Base-by-base conservation (phyloP, 2,329 filamentous ascomycete species). In the Raffaelea ambrosiae region DNA sequence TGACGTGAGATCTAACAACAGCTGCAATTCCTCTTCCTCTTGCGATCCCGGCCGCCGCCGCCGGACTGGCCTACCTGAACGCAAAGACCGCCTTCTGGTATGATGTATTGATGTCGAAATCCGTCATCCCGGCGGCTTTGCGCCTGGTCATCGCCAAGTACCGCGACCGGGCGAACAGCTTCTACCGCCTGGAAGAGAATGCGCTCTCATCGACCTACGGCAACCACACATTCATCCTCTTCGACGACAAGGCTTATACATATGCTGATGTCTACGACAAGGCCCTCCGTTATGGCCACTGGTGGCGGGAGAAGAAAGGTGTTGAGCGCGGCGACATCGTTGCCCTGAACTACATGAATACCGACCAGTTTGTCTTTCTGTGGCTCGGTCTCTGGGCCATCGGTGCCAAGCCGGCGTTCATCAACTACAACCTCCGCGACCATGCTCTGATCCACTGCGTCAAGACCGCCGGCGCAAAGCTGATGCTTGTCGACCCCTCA, bases 401-500 rank as follows among this genome's bases (percentile, higher is more conserved):
- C 50, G 89, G 89, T 11, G 88, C 86, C 0, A 81, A 81, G 48
- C 88, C 88, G 0, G 88, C 88, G 0, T 88, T 93, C 57, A 84
- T 95, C 66, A 95, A 95, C 65, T 91, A 90, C 66, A 93, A 93
- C 60, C 68, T 95, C 43, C 74, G 76, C 0, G 83, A 81, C 13
- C 78, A 83, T 23, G 74, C 87, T 0, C 69, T 95, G 52, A 63
- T 77, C 3, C 88, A 95, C 64, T 91, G 86, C 55, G 71, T 94
- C 40, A 76, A 74, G 53, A 78, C 80, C 2, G 84, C 86, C 2
- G 81, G 76, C 0, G 72, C 86, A 0, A 75, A 74, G 10, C 59
- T 94, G 3, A 68, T 90, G 48, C 61, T 95, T 19, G 73, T 91
- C 10, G 88, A 93, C 54, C 71, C 74, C 0, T 66, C 71, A 16